Percentiles rank a stretch among this genome's conserved stretches.
These are phyloP conservation scores for Seiridium cupressi DNA, from an alignment of 2,329 filamentous ascomycete species.

Conservation along the genomic window DNA sequence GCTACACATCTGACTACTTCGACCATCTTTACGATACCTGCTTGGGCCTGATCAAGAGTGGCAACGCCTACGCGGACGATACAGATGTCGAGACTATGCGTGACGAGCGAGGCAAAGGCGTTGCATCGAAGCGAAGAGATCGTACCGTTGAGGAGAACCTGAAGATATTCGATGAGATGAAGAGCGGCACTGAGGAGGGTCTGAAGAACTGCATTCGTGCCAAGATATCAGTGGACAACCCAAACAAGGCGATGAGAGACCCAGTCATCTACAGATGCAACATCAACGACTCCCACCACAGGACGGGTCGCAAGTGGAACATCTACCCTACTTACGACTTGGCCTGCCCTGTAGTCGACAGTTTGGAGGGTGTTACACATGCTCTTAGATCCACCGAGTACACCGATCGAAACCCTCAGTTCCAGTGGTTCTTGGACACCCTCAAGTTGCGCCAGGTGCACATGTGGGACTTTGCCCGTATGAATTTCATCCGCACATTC, in stretches of 20 bases:
- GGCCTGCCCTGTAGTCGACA: slow-evolving; percentile 79
- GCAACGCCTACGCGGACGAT: slow-evolving; percentile 91
- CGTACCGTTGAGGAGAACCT: slow-evolving; percentile 79
- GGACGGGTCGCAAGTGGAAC: slow-evolving; percentile 78
- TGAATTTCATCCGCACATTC: slow-evolving; percentile 82
- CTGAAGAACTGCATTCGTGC: slow-evolving; percentile 88
- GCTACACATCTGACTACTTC: slow-evolving; percentile 95
- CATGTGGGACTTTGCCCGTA: slow-evolving; percentile 81
- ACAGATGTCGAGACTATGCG: slow-evolving; percentile 89
- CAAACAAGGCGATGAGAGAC: slow-evolving; percentile 94
- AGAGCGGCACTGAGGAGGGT: slow-evolving; percentile 76
- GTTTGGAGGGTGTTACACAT: slow-evolving; percentile 78
- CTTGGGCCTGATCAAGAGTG: slow-evolving; percentile 79
- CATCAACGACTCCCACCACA: slow-evolving; percentile 64
- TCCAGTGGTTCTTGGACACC: slow-evolving; percentile 80
- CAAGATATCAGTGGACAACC: slow-evolving; percentile 87
- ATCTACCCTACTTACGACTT: slow-evolving; percentile 88
- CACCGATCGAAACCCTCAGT: slow-evolving; percentile 82
- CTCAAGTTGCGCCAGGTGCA: slow-evolving; percentile 73
- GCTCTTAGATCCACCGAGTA: slow-evolving; percentile 84
- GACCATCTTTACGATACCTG: slow-evolving; percentile 85
- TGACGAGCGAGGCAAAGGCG: slow-evolving; percentile 78
- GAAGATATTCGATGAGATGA: slow-evolving; percentile 90
- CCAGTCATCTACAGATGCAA: slow-evolving; percentile 98
- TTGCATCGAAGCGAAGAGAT: slow-evolving; percentile 78